These are phyloP conservation scores for Pichia pseudocactophila DNA, from an alignment of 805 yeast genomes.

Conservation along the genomic window DNA sequence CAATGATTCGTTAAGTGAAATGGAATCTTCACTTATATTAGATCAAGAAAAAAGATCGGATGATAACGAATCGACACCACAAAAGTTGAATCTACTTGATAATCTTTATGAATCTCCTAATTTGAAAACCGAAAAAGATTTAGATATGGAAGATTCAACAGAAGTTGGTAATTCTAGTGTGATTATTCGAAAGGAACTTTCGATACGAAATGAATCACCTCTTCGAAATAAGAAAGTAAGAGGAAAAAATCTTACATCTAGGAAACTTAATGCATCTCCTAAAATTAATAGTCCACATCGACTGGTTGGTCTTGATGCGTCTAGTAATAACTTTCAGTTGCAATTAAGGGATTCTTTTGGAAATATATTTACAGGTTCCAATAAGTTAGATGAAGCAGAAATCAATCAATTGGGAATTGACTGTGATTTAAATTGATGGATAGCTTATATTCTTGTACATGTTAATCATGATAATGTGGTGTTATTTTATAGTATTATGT, in stretches of 20 bases:
- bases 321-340: conserved; percentile 4
- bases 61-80: conserved; percentile 6
- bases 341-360: conserved; percentile 3
- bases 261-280: conserved; percentile 13
- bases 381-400: neutral
- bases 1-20: conserved; percentile 6
- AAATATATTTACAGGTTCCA: neutral
- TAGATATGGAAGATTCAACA: neutral
- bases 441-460: too few relatives aligned
- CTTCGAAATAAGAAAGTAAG: neutral
- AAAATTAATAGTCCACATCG: conserved; percentile 15
- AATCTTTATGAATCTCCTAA: conserved; percentile 3
- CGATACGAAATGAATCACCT: neutral
- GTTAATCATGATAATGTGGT: too few relatives aligned
- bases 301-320: conserved; percentile 14
- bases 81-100: neutral
- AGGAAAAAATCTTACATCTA: conserved; percentile 9
- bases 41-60: conserved; percentile 2
- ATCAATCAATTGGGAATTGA: neutral
- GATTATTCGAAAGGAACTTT: neutral
- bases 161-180: conserved; percentile 8
- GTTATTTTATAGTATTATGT: too few relatives aligned
- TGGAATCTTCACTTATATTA: conserved; percentile 8
- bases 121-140: neutral
- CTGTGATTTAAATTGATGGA: too few relatives aligned